These are phyloP conservation scores for Harringtonia lauricola DNA, from an alignment of 2,329 filamentous ascomycete genomes.

Conservation along the genomic window DNA sequence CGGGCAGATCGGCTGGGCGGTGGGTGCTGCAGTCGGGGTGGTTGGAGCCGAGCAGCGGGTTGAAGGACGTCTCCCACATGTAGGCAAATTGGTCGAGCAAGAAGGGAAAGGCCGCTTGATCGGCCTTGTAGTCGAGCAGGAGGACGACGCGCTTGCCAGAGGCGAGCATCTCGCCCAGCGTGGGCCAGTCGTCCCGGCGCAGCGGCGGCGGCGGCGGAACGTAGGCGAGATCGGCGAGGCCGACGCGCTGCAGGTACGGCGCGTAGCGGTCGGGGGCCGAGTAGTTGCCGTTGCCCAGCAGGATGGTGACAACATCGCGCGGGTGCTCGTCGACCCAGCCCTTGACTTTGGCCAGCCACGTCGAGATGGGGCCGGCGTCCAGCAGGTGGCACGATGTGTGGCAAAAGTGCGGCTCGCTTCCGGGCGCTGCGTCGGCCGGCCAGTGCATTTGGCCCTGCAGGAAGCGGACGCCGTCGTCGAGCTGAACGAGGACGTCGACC, in stretches of 20 bases:
- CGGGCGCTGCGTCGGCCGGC: conserved; percentile 31
- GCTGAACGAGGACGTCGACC: conserved; percentile 54
- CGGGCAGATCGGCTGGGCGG: conserved; percentile 57
- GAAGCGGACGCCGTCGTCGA: conserved; percentile 65
- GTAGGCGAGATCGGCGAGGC: conserved; percentile 64
- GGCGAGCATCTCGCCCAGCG: conserved; percentile 65
- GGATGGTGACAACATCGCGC: conserved; percentile 77
- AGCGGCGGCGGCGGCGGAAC: conserved; percentile 61
- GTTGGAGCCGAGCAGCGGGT: conserved; percentile 35
- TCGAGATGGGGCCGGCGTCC: conserved; percentile 66
- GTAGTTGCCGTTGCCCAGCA: conserved; percentile 77
- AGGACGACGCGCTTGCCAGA: conserved; percentile 60
- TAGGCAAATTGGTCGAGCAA: conserved; percentile 80
- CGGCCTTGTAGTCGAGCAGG: conserved; percentile 76
- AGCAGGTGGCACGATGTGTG: conserved; percentile 76
- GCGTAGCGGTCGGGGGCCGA: conserved; percentile 53
- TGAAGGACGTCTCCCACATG: conserved; percentile 86
- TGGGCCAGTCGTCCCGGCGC: conserved; percentile 70
- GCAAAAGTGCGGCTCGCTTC: conserved; percentile 66
- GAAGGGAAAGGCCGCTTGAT: conserved; percentile 71
- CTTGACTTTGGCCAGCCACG: conserved; percentile 58
- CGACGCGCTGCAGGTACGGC: conserved; percentile 57
- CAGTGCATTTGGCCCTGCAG: conserved; percentile 54
- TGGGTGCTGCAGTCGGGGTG: conserved; percentile 68
- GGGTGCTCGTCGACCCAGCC: conserved; percentile 67